Evolutionary conservation across 148 eudicot genomes (phyloP).

Genomic region (Fagopyrum homotropicum): DNA sequence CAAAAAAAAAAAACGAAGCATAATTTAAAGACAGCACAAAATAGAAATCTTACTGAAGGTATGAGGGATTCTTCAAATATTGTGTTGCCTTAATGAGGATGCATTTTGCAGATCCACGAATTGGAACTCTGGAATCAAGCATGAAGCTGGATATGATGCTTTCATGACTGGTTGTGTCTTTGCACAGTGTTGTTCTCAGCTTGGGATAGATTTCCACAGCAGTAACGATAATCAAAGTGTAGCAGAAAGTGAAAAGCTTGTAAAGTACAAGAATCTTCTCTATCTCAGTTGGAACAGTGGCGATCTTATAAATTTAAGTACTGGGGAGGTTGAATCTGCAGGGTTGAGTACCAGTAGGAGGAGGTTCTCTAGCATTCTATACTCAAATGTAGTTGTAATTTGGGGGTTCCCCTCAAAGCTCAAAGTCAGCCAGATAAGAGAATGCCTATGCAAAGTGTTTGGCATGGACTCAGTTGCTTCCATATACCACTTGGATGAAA

Average conservation of each 20-base stretch:
- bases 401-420: conserved; percentile 69
- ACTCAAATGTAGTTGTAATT: conserved; percentile 48
- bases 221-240: conserved; percentile 25
- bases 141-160: conserved; percentile 99
- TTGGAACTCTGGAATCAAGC: conserved; percentile 96
- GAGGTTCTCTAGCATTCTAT: conserved; percentile 27
- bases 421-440: conserved; percentile 52
- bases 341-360: conserved; percentile 18
- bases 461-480: conserved; percentile 55
- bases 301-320: conserved; percentile 63
- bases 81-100: background rate
- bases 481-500: conserved; percentile 62
- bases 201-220: conserved; percentile 41
- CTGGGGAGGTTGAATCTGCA: conserved; percentile 44
- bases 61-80: background rate
- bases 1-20: no score
- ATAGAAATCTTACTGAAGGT: background rate
- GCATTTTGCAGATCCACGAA: conserved; percentile 55
- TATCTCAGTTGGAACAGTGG: conserved; percentile 84
- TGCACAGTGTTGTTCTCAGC: conserved; percentile 68
- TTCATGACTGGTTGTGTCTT: conserved; percentile 97
- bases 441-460: conserved; percentile 55
- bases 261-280: conserved; percentile 55
- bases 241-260: conserved; percentile 50
- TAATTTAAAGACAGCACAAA: no score